Evolutionary conservation across 164 flowering plant species (phyloP), one percentile per base, ranked within the genome.

Genomic region (Aristolochia fimbriata): DNA sequence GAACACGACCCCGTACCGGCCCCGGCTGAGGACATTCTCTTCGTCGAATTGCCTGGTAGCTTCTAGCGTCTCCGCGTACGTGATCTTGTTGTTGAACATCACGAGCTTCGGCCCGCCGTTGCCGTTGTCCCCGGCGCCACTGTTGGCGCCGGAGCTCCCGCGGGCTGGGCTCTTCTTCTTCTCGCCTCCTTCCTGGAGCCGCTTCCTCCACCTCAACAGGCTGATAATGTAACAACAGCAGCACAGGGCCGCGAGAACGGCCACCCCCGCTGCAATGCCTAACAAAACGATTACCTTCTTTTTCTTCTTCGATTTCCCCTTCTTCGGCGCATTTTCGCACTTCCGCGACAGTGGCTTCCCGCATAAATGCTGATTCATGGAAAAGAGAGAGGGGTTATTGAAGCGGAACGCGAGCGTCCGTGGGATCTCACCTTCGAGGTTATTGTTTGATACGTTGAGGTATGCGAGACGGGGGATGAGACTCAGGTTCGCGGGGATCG

Each of bases 1-100:
- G 86, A 81, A 91, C 1, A 91, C 71, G 0, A 85, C 63, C 13
- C 97, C 97, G 54, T 75, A 73, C 54, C 79, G 66, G 21, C 86
- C 81, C 50, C 96, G 66, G 70, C 88, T 85, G 47, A 88, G 65
- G 1, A 91, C 91, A 65, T 86, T 86, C 62, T 88, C 97, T 73
- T 91, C 97, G 47, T 86, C 97, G 52, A 88, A 91, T 41, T 91
- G 84, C 55, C 91, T 71, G 6, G 97, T 87, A 24, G 97, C 93
- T 52, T 86, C 97, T 8, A 81, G 14, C 15, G 97, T 76, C 63
- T 91, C 97, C 6, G 87, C 82, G 15, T 62, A 74, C 2, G 92
- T 86, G 58, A 91, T 78, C 60, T 83, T 86, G 73, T 62, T 82
- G 55, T 73, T 81, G 80, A 91, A 91, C 97, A 91, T 88, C 1